Evolutionary conservation across 352 stramenopile genomes (phyloP).

Genomic region (Globisporangium cederbergense): DNA sequence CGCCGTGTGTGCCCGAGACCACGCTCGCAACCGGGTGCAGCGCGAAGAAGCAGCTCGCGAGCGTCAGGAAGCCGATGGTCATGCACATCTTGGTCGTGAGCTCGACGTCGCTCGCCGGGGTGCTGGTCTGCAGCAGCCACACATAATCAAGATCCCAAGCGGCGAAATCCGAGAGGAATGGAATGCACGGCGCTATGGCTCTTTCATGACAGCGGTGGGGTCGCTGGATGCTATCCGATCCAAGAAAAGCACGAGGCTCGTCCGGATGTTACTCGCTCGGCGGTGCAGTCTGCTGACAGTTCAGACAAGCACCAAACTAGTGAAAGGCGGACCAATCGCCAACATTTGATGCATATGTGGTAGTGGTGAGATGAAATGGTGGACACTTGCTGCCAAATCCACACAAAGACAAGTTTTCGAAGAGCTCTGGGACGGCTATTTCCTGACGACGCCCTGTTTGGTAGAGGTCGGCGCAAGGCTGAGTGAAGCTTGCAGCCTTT

Average conservation of each 20-base stretch:
- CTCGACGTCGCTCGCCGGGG: slow-evolving; percentile 1
- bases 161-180: not conserved
- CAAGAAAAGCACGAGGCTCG: not conserved
- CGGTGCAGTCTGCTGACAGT: not conserved
- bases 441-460: too few species aligned
- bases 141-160: too few species aligned
- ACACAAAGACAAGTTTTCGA: too few species aligned
- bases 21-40: too few species aligned
- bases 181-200: not conserved
- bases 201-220: not conserved
- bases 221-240: not conserved
- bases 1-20: too few species aligned
- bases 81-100: slow-evolving; percentile 20
- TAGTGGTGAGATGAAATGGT: too few species aligned
- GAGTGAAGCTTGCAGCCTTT: too few species aligned
- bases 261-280: not conserved
- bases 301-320: not conserved
- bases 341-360: too few species aligned
- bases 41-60: slow-evolving; percentile 41
- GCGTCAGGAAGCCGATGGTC: slow-evolving; percentile 18
- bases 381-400: too few species aligned
- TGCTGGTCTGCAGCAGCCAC: slow-evolving; percentile 31
- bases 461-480: too few species aligned
- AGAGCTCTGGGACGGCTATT: too few species aligned
- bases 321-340: not conserved